A percentile compares a stretch with the other conserved stretches of the same genome.
Conservation (phyloP, 495 filamentous ascomycete species). For the Neurospora terricola region DNA sequence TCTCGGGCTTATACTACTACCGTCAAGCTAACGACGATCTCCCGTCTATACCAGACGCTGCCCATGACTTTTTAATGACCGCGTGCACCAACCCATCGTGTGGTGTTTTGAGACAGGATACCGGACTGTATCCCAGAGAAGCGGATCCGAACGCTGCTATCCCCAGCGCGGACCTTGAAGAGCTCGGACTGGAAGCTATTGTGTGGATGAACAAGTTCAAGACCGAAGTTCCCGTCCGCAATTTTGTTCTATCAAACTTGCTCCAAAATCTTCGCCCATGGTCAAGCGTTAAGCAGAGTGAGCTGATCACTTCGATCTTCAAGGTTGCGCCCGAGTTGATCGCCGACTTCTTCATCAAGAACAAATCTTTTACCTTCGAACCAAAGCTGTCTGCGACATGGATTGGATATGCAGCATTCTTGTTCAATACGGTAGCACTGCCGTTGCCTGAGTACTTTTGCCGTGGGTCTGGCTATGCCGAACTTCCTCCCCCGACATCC, state of each 20-base stretch:
- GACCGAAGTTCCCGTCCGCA: slow-evolving; percentile 59
- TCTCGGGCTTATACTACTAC: slow-evolving; percentile 65
- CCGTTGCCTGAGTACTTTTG: slow-evolving; percentile 64
- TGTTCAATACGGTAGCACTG: slow-evolving; percentile 68
- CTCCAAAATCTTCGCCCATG: slow-evolving; percentile 74
- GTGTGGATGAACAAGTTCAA: slow-evolving; percentile 58
- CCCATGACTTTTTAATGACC: slow-evolving; percentile 61
- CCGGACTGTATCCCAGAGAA: slow-evolving; percentile 65
- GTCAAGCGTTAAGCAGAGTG: slow-evolving; percentile 66
- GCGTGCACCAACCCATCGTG: slow-evolving; percentile 61
- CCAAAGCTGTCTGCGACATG: slow-evolving; percentile 86
- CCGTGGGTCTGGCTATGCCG: slow-evolving; percentile 37
- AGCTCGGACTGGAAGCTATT: slow-evolving; percentile 58
- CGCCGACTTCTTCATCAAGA: slow-evolving; percentile 71
- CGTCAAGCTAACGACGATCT: slow-evolving; percentile 20
- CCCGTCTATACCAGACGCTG: slow-evolving; percentile 43
- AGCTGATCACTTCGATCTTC: slow-evolving; percentile 73
- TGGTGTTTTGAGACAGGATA: slow-evolving; percentile 58
- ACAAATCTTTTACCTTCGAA: slow-evolving; percentile 73
- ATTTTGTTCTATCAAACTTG: slow-evolving; percentile 63
- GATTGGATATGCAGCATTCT: slow-evolving; percentile 83
- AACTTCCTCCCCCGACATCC: slow-evolving; percentile 62
- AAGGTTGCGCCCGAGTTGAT: slow-evolving; percentile 72
- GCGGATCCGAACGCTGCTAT: slow-evolving; percentile 43
- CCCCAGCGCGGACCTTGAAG: slow-evolving; percentile 38